Percentiles rank a stretch among this genome's conserved stretches.
Conservation (phyloP, 495 filamentous ascomycete species). For the Amphirosellinia nigrospora region DNA sequence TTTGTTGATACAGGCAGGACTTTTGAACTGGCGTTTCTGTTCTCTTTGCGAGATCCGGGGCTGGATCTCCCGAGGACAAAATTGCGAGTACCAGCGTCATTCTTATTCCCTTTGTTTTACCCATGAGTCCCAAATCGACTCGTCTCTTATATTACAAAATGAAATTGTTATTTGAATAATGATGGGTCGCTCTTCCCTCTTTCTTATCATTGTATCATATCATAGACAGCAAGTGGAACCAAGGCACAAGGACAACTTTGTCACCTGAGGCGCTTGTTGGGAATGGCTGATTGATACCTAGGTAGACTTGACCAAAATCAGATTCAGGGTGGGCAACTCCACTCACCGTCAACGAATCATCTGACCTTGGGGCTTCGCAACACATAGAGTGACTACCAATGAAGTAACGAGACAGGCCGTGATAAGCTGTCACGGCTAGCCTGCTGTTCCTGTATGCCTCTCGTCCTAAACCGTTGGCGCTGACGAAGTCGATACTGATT, state of each 20-base stretch:
- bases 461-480: conserved; percentile 14
- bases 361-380: background rate
- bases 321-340: conserved; percentile 17
- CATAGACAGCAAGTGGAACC: conserved; percentile 2
- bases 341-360: conserved; percentile 14
- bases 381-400: background rate
- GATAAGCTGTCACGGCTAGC: conserved; percentile 3
- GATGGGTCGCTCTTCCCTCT: background rate
- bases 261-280: background rate
- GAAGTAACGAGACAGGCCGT: conserved; percentile 1
- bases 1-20: conserved; percentile 34
- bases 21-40: conserved; percentile 22
- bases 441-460: background rate
- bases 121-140: conserved; percentile 1
- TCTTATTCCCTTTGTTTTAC: conserved; percentile 12
- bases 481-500: background rate
- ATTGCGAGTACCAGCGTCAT: conserved; percentile 25
- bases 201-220: conserved; percentile 11
- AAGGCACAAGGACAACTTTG: background rate
- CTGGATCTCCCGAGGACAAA: conserved; percentile 21
- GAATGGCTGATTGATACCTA: background rate
- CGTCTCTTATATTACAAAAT: background rate
- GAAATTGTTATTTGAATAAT: background rate
- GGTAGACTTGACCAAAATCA: conserved; percentile 9
- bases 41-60: conserved; percentile 16